These are phyloP conservation scores for Kuraishia floccosa DNA, from an alignment of 805 yeast genomes.

Conservation along the genomic window DNA sequence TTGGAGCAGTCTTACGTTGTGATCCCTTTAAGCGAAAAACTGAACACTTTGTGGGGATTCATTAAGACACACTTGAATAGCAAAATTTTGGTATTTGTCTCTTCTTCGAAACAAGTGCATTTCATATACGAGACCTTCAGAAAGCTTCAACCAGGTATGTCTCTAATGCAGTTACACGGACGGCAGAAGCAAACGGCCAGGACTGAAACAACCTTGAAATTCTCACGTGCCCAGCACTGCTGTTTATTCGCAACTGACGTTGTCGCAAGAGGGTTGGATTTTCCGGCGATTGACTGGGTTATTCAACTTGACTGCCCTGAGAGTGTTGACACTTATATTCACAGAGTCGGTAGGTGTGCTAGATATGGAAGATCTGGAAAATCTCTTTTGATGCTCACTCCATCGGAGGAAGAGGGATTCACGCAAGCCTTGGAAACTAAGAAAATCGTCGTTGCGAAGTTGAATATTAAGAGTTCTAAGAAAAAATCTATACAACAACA, in stretches of 20 bases:
- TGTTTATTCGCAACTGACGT: constrained; percentile 86
- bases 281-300: constrained; percentile 94
- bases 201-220: constrained; percentile 69
- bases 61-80: constrained; percentile 71
- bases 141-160: constrained; percentile 85
- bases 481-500: constrained; percentile 70
- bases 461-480: constrained; percentile 67
- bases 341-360: constrained; percentile 85
- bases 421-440: constrained; percentile 47
- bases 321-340: constrained; percentile 80
- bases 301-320: constrained; percentile 88
- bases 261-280: constrained; percentile 86
- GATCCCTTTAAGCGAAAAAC: constrained; percentile 65
- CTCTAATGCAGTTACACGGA: constrained; percentile 77
- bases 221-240: constrained; percentile 66
- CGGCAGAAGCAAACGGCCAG: constrained; percentile 86
- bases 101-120: constrained; percentile 87
- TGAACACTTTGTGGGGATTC: constrained; percentile 80
- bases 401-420: constrained; percentile 74
- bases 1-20: constrained; percentile 76
- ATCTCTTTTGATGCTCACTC: constrained; percentile 73
- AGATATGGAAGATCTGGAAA: constrained; percentile 79
- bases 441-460: constrained; percentile 57
- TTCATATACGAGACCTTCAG: constrained; percentile 81
- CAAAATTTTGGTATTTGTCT: constrained; percentile 73